Evolutionary conservation across 768 basidiomycete genomes (phyloP), one percentile per base, ranked within the genome.

Genomic region (Panellus pusillus): DNA sequence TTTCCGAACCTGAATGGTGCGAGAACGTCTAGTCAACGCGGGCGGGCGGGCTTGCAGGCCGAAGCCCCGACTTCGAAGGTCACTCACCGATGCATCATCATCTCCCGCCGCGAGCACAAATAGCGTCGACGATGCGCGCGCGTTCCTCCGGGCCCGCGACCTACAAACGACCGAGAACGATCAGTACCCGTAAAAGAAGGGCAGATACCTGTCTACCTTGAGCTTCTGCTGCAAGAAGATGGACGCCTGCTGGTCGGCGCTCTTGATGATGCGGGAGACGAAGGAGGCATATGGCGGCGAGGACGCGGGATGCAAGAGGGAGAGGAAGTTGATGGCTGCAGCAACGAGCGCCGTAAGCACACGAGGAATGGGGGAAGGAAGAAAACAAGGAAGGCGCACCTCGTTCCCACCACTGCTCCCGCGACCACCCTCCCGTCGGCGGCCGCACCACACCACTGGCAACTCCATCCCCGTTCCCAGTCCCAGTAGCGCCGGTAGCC

Each of bases 221-320:
- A 93, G 79, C 65, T 93, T 93, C 65, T 93, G 91, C 65, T 93
- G 91, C 37, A 93, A 75, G 64, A 93, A 93, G 48, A 93, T 93
- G 13, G 89, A 91, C 12, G 91, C 91, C 63, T 93, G 91, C 65
- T 93, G 91, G 64, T 93, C 91, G 5, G 91, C 91, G 2, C 85
- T 87, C 71, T 89, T 92, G 76, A 92, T 89, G 61, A 93, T 93
- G 20, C 91, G 86, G 15, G 83, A 74, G 12, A 93, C 90, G 61
- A 93, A 91, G 50, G 89, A 74, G 48, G 82, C 81, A 64, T 93
- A 93, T 2, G 90, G 90, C 13, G 91, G 91, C 27, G 86, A 84
- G 1, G 91, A 89, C 0, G 90, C 89, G 1, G 91, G 91, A 62
- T 92, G 90, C 45, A 93, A 78, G 46, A 93, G 75, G 13, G 89